Evolutionary conservation across 192 early-diverging fungal genomes (phyloP).

Genomic region (Lobosporangium transversale): DNA sequence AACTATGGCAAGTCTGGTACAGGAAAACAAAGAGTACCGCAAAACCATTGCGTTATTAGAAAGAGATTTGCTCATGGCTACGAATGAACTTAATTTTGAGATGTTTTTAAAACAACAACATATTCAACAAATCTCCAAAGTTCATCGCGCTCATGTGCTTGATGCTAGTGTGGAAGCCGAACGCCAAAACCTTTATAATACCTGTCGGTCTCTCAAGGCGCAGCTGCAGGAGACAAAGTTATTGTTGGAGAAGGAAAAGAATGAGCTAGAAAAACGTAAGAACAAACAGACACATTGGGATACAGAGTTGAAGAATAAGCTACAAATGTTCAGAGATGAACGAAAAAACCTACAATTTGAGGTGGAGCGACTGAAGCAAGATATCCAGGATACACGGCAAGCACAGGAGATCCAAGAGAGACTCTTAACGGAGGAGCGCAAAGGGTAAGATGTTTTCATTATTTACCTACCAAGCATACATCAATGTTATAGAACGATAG

Average conservation of each 20-base stretch:
- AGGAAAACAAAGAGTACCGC: conserved; percentile 31
- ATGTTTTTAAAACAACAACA: conserved; percentile 70
- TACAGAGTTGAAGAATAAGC: conserved; percentile 58
- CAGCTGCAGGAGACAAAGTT: conserved; percentile 55
- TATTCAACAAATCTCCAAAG: conserved; percentile 66
- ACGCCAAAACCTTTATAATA: conserved; percentile 62
- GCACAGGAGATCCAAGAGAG: conserved; percentile 36
- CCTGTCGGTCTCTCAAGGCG: conserved; percentile 56
- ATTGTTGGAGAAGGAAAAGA: conserved; percentile 58
- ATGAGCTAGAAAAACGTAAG: conserved; percentile 55
- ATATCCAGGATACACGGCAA: conserved; percentile 52
- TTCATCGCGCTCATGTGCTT: conserved; percentile 65
- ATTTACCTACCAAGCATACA: too few relatives aligned
- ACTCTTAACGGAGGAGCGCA: conserved; percentile 39
- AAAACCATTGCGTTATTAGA: conserved; percentile 54
- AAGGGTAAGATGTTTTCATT: conserved; percentile 20
- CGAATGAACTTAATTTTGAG: conserved; percentile 71
- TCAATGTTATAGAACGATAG: too few relatives aligned
- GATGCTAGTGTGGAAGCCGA: conserved; percentile 66
- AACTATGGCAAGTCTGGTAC: neutral
- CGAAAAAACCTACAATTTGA: conserved; percentile 58
- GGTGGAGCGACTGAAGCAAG: conserved; percentile 49
- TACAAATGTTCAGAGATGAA: conserved; percentile 59
- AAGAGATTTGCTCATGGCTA: conserved; percentile 61
- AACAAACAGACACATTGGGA: conserved; percentile 68